A percentile compares a stretch with the other conserved stretches of the same genome.
phyloP scores from a whole-genome alignment of 2,329 filamentous ascomycete species.

The Nothopassalora personata region DNA sequence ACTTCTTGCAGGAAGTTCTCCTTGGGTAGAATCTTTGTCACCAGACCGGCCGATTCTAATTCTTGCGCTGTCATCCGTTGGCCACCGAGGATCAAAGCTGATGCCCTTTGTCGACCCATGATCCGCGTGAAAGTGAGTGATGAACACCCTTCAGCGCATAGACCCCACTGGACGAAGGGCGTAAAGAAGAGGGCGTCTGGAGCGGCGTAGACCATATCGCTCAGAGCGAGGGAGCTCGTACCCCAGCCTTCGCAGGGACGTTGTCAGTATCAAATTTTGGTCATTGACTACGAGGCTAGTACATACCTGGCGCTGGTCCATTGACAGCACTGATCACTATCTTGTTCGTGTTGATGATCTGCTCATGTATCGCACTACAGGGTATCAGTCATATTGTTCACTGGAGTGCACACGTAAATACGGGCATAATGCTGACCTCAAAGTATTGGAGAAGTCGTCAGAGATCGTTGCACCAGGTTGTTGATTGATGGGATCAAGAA shows the following conservation, averaged over 20 bases:
- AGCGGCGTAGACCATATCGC: conserved; percentile 21
- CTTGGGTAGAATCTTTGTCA: conserved; percentile 17
- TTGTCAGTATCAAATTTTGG: not conserved
- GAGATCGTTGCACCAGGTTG: conserved; percentile 16
- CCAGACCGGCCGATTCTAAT: conserved; percentile 15
- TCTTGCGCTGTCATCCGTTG: conserved; percentile 17
- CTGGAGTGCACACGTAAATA: too few relatives aligned
- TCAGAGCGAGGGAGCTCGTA: conserved; percentile 16
- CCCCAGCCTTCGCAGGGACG: conserved; percentile 8
- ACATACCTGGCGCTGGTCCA: conserved; percentile 20
- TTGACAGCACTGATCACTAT: conserved; percentile 20
- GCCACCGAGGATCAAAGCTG: conserved; percentile 19
- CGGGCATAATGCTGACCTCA: conserved; percentile 4
- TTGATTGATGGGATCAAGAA: conserved; percentile 17
- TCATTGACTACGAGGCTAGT: too few relatives aligned
- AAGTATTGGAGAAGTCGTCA: conserved; percentile 13
- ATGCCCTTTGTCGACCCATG: conserved; percentile 23
- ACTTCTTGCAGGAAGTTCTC: conserved; percentile 18
- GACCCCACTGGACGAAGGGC: conserved; percentile 24
- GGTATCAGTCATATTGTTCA: not conserved
- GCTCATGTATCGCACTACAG: conserved; percentile 14
- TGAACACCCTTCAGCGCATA: conserved; percentile 23
- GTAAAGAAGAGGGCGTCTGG: conserved; percentile 23
- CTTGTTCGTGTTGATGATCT: conserved; percentile 20
- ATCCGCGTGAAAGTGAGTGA: conserved; percentile 14